Evolutionary conservation across 2,329 filamentous ascomycete species (phyloP).

Genomic region (Verticillium klebahnii): DNA sequence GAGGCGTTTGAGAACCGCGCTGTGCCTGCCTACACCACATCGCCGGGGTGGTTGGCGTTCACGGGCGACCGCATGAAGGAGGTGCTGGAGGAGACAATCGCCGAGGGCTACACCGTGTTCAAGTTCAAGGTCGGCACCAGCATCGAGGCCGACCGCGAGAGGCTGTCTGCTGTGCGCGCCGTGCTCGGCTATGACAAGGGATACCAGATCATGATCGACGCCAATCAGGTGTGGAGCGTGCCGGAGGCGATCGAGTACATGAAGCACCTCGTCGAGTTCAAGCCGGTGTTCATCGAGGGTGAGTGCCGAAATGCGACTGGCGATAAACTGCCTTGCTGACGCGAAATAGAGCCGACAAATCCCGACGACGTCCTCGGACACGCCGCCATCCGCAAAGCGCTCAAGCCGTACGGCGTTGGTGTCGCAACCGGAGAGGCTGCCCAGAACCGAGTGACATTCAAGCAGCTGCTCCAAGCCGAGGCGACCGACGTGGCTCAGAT

Average conservation of each 20-base stretch:
- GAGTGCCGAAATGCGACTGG: neutral
- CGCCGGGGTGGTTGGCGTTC: constrained; percentile 65
- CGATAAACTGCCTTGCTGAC: neutral
- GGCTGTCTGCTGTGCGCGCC: constrained; percentile 54
- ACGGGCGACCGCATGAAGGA: constrained; percentile 61
- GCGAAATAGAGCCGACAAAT: constrained; percentile 55
- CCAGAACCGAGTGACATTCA: constrained; percentile 69
- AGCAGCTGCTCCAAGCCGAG: constrained; percentile 59
- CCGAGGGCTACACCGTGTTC: constrained; percentile 60
- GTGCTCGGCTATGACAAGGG: constrained; percentile 62
- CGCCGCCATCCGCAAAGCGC: constrained; percentile 59
- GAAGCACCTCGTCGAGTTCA: constrained; percentile 60
- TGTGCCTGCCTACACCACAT: constrained; percentile 66
- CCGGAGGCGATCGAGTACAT: constrained; percentile 65
- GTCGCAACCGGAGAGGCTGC: constrained; percentile 71
- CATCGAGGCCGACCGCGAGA: constrained; percentile 51
- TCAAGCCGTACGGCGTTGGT: constrained; percentile 54
- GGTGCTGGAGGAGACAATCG: constrained; percentile 54
- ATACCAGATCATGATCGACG: constrained; percentile 65
- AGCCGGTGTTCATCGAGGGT: constrained; percentile 55
- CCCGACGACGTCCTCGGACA: constrained; percentile 67
- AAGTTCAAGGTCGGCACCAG: constrained; percentile 64
- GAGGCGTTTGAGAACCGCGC: constrained; percentile 57
- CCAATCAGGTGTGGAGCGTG: constrained; percentile 67
- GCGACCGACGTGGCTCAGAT: constrained; percentile 65